phyloP scores from a whole-genome alignment of 495 filamentous ascomycete species.

The Bacidia rubella region DNA sequence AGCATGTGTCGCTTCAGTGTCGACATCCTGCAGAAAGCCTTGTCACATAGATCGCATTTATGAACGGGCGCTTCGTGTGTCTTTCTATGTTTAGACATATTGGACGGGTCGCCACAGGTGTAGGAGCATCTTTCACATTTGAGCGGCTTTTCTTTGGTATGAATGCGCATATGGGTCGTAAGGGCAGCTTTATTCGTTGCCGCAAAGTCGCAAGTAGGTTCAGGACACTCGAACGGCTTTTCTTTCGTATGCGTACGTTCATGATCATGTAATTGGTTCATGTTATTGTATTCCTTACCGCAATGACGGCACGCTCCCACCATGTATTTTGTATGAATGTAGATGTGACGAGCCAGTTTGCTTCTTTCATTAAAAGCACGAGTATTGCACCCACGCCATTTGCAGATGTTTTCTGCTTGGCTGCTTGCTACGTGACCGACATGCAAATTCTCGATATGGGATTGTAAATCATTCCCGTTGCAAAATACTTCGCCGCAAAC shows the following conservation, averaged over 20 bases:
- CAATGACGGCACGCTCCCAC: constrained; percentile 16
- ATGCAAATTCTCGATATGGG: constrained; percentile 10
- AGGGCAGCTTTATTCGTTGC: constrained; percentile 37
- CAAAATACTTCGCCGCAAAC: neutral
- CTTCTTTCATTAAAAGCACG: neutral
- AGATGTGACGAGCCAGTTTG: constrained; percentile 10
- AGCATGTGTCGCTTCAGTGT: constrained; percentile 13
- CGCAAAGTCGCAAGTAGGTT: constrained; percentile 32
- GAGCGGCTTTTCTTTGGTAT: constrained; percentile 39
- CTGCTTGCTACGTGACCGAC: neutral
- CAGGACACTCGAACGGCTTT: constrained; percentile 34
- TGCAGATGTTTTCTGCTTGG: neutral
- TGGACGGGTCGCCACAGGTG: constrained; percentile 13
- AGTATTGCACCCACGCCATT: constrained; percentile 8
- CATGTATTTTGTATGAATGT: constrained; percentile 8
- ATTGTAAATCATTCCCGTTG: constrained; percentile 9
- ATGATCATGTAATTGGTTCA: constrained; percentile 35
- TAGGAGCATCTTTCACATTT: constrained; percentile 24
- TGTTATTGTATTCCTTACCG: constrained; percentile 33
- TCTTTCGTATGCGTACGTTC: constrained; percentile 41
- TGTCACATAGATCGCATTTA: constrained; percentile 9
- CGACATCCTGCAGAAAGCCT: constrained; percentile 10
- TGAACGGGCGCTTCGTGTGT: constrained; percentile 9
- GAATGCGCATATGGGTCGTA: constrained; percentile 37
- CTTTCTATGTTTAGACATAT: constrained; percentile 17